phyloP scores from a whole-genome alignment of 1,139 yeast species.

The Candida anutae region DNA sequence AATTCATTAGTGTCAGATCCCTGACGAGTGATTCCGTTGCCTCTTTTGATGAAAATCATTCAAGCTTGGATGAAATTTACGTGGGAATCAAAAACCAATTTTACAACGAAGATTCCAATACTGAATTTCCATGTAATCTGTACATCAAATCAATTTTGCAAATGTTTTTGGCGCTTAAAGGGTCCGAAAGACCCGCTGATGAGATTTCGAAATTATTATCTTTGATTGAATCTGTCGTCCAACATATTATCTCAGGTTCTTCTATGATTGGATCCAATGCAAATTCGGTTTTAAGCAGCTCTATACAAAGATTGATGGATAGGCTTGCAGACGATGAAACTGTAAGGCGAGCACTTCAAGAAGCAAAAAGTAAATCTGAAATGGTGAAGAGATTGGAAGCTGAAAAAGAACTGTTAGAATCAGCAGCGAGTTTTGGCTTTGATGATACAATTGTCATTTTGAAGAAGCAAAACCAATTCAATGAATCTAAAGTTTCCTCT shows the following conservation, averaged over 20 bases:
- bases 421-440: slow-evolving; percentile 16
- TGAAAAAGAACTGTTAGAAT: slow-evolving; percentile 18
- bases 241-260: slow-evolving; percentile 22
- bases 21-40: slow-evolving; percentile 5
- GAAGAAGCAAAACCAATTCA: slow-evolving; percentile 11
- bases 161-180: slow-evolving; percentile 19
- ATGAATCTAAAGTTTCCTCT: slow-evolving; percentile 16
- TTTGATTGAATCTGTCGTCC: slow-evolving; percentile 24
- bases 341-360: slow-evolving; percentile 27
- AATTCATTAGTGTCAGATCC: slow-evolving; percentile 8
- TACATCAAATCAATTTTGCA: slow-evolving; percentile 16
- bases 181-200: slow-evolving; percentile 13
- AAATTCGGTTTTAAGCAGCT: slow-evolving; percentile 19
- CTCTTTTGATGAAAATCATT: slow-evolving; percentile 4
- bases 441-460: slow-evolving; percentile 12
- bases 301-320: slow-evolving; percentile 30
- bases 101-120: slow-evolving; percentile 4
- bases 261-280: slow-evolving; percentile 17
- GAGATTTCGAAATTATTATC: slow-evolving; percentile 17
- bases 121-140: slow-evolving; percentile 7
- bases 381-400: slow-evolving; percentile 15
- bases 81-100: slow-evolving; percentile 11
- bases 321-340: slow-evolving; percentile 25
- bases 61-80: slow-evolving; percentile 16
- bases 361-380: slow-evolving; percentile 17